Evolutionary conservation across 345 rosid species (phyloP).

Genomic region (Schrenkiella parvula): DNA sequence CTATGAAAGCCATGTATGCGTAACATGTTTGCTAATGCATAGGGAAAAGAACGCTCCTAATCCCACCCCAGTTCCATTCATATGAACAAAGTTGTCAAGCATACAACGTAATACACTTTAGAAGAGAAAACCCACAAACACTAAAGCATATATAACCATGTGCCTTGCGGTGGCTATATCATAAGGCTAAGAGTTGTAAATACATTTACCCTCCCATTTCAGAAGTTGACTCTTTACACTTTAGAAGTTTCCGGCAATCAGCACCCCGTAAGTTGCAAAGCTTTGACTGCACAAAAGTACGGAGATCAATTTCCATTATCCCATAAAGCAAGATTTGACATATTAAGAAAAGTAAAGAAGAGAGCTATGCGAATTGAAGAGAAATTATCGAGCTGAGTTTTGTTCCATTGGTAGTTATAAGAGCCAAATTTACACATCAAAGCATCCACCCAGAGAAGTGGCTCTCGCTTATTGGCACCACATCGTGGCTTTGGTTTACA

Average conservation of each 20-base stretch:
- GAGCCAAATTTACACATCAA: not conserved
- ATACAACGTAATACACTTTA: not conserved
- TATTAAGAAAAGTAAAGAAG: not conserved
- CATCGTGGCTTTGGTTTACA: not conserved
- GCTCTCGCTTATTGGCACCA: not conserved
- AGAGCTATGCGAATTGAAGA: not conserved
- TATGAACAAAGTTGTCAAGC: not conserved
- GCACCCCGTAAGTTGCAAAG: constrained; percentile 66
- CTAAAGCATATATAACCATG: not conserved
- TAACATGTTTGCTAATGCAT: not conserved
- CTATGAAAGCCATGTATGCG: not conserved
- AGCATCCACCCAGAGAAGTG: constrained; percentile 9
- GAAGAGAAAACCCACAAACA: not conserved
- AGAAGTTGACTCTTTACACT: constrained; percentile 69
- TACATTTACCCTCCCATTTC: constrained; percentile 94
- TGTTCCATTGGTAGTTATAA: not conserved
- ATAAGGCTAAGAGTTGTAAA: not conserved
- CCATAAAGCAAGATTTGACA: constrained; percentile 4
- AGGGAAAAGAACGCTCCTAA: not conserved
- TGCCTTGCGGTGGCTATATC: constrained; percentile 1
- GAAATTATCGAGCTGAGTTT: not conserved
- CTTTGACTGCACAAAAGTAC: constrained; percentile 57
- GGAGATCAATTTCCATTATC: not conserved
- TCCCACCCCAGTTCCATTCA: not conserved
- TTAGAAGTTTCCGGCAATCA: constrained; percentile 49